Percentiles rank a stretch among this genome's conserved stretches.
Conservation (phyloP, 2,329 filamentous ascomycete species). For the Paraconiothyrium brasiliense region DNA sequence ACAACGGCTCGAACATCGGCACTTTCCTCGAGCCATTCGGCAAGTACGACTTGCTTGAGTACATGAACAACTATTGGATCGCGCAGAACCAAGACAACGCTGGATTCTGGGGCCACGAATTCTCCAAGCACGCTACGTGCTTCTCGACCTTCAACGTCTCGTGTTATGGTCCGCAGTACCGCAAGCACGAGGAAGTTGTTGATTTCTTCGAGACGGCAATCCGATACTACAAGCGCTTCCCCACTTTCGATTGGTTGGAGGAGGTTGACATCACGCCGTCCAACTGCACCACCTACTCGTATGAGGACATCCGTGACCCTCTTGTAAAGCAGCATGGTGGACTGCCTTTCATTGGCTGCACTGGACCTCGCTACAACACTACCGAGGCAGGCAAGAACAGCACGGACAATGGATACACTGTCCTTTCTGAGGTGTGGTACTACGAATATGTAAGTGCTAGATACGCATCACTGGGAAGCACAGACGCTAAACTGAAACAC, state of each 20-base stretch:
- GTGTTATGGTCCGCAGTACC: slow-evolving; percentile 70
- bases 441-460: slow-evolving; percentile 64
- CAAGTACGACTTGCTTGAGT: slow-evolving; percentile 67
- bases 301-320: slow-evolving; percentile 62
- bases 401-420: slow-evolving; percentile 65
- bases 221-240: slow-evolving; percentile 65
- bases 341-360: slow-evolving; percentile 69
- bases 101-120: slow-evolving; percentile 73
- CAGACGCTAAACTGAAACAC: slow-evolving; percentile 7
- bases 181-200: slow-evolving; percentile 66
- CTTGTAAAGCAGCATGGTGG: slow-evolving; percentile 63
- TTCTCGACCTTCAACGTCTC: slow-evolving; percentile 71
- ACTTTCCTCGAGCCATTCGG: slow-evolving; percentile 68
- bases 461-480: neutral
- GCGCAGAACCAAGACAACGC: slow-evolving; percentile 64
- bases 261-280: slow-evolving; percentile 64
- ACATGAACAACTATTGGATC: slow-evolving; percentile 74
- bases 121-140: slow-evolving; percentile 74
- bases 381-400: slow-evolving; percentile 66
- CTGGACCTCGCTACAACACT: slow-evolving; percentile 67
- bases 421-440: slow-evolving; percentile 72
- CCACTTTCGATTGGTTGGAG: slow-evolving; percentile 69
- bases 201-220: slow-evolving; percentile 71
- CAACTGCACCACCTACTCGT: slow-evolving; percentile 66
- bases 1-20: slow-evolving; percentile 66